Conservation (phyloP, 768 basidiomycete species). For the Pisolithus orientalis region DNA sequence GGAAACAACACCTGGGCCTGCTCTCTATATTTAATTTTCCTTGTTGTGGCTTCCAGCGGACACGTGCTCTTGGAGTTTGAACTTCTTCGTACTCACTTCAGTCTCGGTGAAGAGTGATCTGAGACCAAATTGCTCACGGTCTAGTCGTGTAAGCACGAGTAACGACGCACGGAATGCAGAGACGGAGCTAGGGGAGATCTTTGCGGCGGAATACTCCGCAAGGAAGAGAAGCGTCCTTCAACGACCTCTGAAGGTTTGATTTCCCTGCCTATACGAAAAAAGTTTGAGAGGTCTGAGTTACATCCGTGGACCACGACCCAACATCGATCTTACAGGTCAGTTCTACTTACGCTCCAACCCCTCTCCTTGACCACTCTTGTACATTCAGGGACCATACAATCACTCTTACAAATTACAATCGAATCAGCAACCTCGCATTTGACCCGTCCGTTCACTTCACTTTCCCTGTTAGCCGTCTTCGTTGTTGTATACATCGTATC, state of each 20-base stretch:
- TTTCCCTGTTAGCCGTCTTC: slow-evolving; percentile 52
- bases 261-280: slow-evolving; percentile 14
- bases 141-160: slow-evolving; percentile 8
- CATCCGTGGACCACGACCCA: slow-evolving; percentile 56
- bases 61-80: not conserved
- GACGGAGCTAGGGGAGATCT: slow-evolving; percentile 1
- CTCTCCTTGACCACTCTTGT: slow-evolving; percentile 48
- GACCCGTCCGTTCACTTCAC: slow-evolving; percentile 46
- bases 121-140: slow-evolving; percentile 5
- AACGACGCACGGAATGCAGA: slow-evolving; percentile 1
- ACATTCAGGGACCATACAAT: slow-evolving; percentile 32
- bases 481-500: slow-evolving; percentile 60
- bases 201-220: not conserved
- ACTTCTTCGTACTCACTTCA: no score
- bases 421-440: slow-evolving; percentile 48
- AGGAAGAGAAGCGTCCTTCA: not conserved
- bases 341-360: slow-evolving; percentile 35
- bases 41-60: not conserved
- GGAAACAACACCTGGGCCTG: no score
- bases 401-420: slow-evolving; percentile 31
- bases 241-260: slow-evolving; percentile 4
- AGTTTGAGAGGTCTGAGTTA: slow-evolving; percentile 25
- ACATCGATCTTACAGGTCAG: slow-evolving; percentile 42
- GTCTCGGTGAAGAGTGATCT: slow-evolving; percentile 10
- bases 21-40: not conserved